phyloP scores from a whole-genome alignment of 345 rosid species.

The Leavenworthia alabamica region DNA sequence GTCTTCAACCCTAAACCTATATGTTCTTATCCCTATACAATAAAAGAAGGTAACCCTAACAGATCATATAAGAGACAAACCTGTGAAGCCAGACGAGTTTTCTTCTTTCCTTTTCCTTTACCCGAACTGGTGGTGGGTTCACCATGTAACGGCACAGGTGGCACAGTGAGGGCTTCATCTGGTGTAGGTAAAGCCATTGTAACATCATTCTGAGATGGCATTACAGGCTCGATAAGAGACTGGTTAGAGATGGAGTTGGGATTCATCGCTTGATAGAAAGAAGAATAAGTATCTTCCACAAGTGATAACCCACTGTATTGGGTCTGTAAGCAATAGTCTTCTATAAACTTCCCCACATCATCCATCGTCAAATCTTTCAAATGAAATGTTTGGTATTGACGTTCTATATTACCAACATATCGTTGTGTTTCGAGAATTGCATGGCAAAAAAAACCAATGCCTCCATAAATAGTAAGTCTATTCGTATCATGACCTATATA shows the following conservation, averaged over 20 bases:
- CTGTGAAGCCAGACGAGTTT: neutral
- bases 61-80: neutral
- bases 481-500: neutral
- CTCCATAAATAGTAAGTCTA: constrained; percentile 2
- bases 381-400: neutral
- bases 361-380: neutral
- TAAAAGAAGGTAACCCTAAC: neutral
- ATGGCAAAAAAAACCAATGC: constrained; percentile 19
- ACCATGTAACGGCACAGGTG: neutral
- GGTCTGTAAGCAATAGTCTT: neutral
- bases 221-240: neutral
- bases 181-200: neutral
- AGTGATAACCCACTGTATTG: neutral
- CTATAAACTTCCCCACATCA: neutral
- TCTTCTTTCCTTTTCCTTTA: neutral
- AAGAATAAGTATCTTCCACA: neutral
- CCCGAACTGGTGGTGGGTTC: neutral
- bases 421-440: neutral
- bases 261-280: constrained; percentile 10
- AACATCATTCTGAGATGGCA: neutral
- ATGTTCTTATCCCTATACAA: neutral
- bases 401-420: neutral
- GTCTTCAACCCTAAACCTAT: neutral
- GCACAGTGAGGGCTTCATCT: neutral
- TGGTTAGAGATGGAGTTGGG: neutral